Evolutionary conservation across 352 stramenopile genomes (phyloP), one percentile per base, ranked within the genome.

Genomic region (Nothophytophthora sp.): DNA sequence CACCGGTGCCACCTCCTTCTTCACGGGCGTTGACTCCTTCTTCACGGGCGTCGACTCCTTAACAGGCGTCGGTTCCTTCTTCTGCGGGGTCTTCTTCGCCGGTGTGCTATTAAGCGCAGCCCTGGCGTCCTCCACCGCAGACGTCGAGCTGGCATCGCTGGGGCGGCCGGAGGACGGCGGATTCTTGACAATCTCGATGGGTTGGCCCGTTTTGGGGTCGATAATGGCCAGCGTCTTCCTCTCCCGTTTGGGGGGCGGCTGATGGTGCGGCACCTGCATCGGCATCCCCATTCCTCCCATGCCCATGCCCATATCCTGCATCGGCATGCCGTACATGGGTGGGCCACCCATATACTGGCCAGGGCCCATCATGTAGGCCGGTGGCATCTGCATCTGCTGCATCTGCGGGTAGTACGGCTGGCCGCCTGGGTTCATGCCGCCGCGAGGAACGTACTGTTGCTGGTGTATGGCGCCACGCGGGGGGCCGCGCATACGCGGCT

Each of bases 161-260:
- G 49, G 1, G 16, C 44, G 55, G 44, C 23, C 35, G 1, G 49
- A 62, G 29, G 5, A 4, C 20, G 60, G 52, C 16, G 56, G 39
- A 6, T 40, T 55, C 24, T 57, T 60, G n/a, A 49, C 44, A 4
- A 66, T 22, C n/a, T 75, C 60, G 37, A 86, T 74, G 0, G 51
- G 54, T 45, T 73, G 54, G 2, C 66, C 63, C 15, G 75, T 86
- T 45, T 73, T 73, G n/a, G 76, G 76, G 53, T 87, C 62, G 33
- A 82, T 46, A 37, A 90, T 87, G 30, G 64, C 20, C 4, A 81
- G 51, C 22, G 44, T 47, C 48, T 88, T 88, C 2, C 29, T 58
- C 46, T 88, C 70, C 0, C 79, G 76, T 39, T 81, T 77, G 1
- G 62, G 56, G 4, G 67, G 74, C 11, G 61, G 66, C 27, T 77